Evolutionary conservation across 306 rosid genomes (phyloP).

Genomic region (Vigna mungo): DNA sequence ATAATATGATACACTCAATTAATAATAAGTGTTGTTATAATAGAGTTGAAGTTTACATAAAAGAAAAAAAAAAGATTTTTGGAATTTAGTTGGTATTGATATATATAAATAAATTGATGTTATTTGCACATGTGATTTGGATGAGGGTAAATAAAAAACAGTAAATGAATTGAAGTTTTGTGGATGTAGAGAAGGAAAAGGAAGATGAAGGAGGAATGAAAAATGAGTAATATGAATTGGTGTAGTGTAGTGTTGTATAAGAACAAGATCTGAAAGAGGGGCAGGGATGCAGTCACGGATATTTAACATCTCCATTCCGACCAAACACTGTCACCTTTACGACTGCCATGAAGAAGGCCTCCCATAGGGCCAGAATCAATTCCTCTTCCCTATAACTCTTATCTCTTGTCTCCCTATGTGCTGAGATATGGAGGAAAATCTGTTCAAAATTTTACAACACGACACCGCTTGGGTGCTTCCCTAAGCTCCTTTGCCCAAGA

Average conservation of each 20-base stretch:
- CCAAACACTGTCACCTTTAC: constrained; percentile 67
- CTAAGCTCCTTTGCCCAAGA: constrained; percentile 45
- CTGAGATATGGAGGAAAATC: constrained; percentile 46
- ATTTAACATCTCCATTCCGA: constrained; percentile 71
- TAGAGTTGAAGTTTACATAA: no score
- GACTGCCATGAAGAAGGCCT: constrained; percentile 51
- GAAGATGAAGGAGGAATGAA: constrained; percentile 21
- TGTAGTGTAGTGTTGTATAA: constrained; percentile 40
- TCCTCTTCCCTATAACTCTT: constrained; percentile 60
- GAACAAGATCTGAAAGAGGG: constrained; percentile 44
- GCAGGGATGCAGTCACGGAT: constrained; percentile 68
- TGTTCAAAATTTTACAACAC: constrained; percentile 42
- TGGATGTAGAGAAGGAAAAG: no score
- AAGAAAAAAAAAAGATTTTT: no score
- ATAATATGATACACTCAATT: no score
- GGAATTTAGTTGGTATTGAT: no score
- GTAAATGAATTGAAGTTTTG: no score
- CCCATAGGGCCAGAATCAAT: constrained; percentile 54
- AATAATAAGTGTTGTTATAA: no score
- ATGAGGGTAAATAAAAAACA: no score
- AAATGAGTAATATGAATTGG: neutral
- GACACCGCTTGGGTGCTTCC: constrained; percentile 43
- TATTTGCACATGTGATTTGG: no score
- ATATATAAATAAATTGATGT: no score
- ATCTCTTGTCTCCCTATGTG: constrained; percentile 28